Evolutionary conservation across 1,284 basidiomycete species (phyloP), one percentile per base, ranked within the genome.

Genomic region (Athelia sp.): DNA sequence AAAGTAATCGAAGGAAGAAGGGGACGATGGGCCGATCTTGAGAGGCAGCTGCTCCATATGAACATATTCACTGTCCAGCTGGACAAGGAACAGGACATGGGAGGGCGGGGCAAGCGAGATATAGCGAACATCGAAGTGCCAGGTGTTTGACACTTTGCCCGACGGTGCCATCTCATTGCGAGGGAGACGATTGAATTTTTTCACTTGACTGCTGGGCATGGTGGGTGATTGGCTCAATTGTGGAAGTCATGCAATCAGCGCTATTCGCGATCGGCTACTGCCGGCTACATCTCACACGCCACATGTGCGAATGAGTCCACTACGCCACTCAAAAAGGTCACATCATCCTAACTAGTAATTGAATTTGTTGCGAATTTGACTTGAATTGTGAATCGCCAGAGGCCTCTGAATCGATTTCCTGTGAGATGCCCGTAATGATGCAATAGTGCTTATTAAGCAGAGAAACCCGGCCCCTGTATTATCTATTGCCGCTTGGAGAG

Each of bases 1-100:
- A 48, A 67, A 69, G 36, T 61, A 66, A 0, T 38, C 38, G 18
- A 62, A 50, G 3, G 60, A 56, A 45, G 52, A 49, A 13, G 43
- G 3, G 24, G 18, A 11, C 43, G 9, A 21, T n/a, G n/a, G n/a
- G 24, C n/a, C 14, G 45, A 43, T 4, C 9, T 35, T 24, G 46
- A 45, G 24, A 10, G 51, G 53, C 4, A 56, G 45, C 18, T 24
- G 46, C 36, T 54, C 54, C 15, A 46, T 42, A 26, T 54, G 55
- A 15, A 40, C 31, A 14, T 40, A 45, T 10, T 11, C 15, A 17
- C 49, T 46, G 8, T 49, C 49, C 11, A 47, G 36, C 19, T 53
- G 50, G 19, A 53, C 45, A 19, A 57, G 40, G 34, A 51, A 49
- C 4, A 57, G 38, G 46, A 53, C 35, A 42, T 57, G 54, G 29